Base-by-base conservation (phyloP, 1,139 yeast genomes). In the Candida neerlandica region DNA sequence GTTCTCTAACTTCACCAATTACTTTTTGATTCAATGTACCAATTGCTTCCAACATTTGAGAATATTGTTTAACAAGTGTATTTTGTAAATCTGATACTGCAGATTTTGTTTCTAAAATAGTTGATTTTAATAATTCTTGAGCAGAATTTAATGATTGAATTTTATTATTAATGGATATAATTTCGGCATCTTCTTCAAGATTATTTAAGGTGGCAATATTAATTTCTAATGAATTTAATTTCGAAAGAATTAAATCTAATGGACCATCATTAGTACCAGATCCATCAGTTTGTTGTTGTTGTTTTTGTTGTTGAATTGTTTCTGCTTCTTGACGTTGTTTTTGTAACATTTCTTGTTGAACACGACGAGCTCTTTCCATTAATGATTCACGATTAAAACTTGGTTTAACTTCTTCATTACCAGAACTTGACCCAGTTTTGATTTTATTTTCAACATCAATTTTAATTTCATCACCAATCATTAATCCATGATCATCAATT, bases 401-500 rank as follows among this genome's bases (percentile, higher is more conserved):
- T n/a, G 59, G 56, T 16, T 47, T 21, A 56, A 56, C n/a, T 32
- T 46, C 16, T 44, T 47, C 32, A 39, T 40, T 7, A 27, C 29
- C n/a, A 2, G 27, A 27, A 21, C 39, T 26, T 43, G 44, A 4
- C 43, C 39, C 29, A 23, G 40, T 50, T 16, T 50, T 53, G 3
- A 58, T 56, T 1, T 59, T 62, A 0, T 66, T 57, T 27, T 58
- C 58, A 33, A 54, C 57, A 15, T 59, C 64, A 4, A 69, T 60
- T 48, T 66, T 63, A 35, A 71, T 55, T 26, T 62, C 64, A 1
- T 84, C 85, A 30, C 69, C 76, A 56, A 77, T 71, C 54, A 80
- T 68, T 19, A 79, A 69, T 0, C 81, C 83, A 58, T 83, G 86
- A 55, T 84, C 86, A 53, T 81, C 84, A 58, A 69, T 55, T 58